Evolutionary conservation across 108 stramenopile genomes (phyloP).

Genomic region (Cyclotella choctawhatcheeana): DNA sequence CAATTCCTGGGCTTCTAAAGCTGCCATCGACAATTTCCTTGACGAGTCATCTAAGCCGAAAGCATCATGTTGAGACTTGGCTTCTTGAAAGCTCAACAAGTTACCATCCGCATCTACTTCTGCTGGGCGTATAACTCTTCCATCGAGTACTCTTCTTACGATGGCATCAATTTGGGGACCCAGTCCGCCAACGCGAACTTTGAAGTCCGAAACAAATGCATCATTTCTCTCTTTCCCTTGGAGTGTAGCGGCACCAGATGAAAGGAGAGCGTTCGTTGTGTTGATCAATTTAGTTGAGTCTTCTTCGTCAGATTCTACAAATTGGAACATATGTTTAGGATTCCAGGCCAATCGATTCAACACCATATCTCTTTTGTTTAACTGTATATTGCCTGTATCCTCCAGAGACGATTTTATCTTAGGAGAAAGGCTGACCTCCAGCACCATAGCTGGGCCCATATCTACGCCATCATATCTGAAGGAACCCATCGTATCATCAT

Average conservation of each 20-base stretch:
- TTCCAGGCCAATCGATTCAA: slow-evolving; percentile 53
- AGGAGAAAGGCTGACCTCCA: slow-evolving; percentile 57
- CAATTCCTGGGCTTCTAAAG: slow-evolving; percentile 84
- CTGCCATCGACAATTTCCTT: slow-evolving; percentile 38
- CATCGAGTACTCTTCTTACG: slow-evolving; percentile 78
- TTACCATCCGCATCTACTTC: slow-evolving; percentile 38
- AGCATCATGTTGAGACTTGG: slow-evolving; percentile 10
- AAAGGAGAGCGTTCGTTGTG: not conserved
- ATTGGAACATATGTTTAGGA: slow-evolving; percentile 55
- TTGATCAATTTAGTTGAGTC: not conserved
- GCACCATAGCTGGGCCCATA: slow-evolving; percentile 68
- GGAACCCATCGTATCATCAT: too few relatives aligned
- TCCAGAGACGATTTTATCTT: slow-evolving; percentile 21
- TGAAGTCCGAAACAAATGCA: slow-evolving; percentile 46
- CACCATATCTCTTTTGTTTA: slow-evolving; percentile 37
- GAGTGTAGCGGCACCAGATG: slow-evolving; percentile 22
- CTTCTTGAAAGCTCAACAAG: slow-evolving; percentile 28
- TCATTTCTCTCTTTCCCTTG: slow-evolving; percentile 51
- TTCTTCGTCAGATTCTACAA: slow-evolving; percentile 22
- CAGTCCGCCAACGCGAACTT: slow-evolving; percentile 68
- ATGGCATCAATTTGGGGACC: slow-evolving; percentile 72
- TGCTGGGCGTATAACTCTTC: slow-evolving; percentile 55
- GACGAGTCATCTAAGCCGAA: slow-evolving; percentile 34
- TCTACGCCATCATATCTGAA: slow-evolving; percentile 76
- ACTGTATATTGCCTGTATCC: not conserved